phyloP scores from a whole-genome alignment of 768 basidiomycete genomes.

The Suillus brevipes region DNA sequence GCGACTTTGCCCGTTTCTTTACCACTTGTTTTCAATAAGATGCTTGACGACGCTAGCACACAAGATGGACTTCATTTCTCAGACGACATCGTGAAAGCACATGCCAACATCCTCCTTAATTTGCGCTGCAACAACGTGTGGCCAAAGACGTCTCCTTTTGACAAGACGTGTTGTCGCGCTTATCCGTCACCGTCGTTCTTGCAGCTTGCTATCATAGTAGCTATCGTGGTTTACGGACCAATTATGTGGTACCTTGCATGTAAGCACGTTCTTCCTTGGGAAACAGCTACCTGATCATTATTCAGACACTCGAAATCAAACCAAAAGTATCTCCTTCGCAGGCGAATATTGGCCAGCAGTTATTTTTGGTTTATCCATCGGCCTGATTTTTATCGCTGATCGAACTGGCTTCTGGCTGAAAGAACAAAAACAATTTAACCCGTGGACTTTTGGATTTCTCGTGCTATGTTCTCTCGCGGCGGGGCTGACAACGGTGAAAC shows the following conservation, averaged over 20 bases:
- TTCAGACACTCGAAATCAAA: slow-evolving; percentile 13
- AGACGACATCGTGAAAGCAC: slow-evolving; percentile 56
- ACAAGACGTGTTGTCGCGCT: slow-evolving; percentile 78
- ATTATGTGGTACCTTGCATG: slow-evolving; percentile 39
- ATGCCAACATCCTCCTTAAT: slow-evolving; percentile 80
- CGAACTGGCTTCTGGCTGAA: slow-evolving; percentile 87
- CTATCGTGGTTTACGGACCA: slow-evolving; percentile 54
- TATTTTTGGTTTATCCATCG: slow-evolving; percentile 64
- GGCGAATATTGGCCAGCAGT: slow-evolving; percentile 41
- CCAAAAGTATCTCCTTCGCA: slow-evolving; percentile 19
- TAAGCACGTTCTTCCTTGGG: slow-evolving; percentile 20
- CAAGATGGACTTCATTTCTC: slow-evolving; percentile 86
- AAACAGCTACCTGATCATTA: slow-evolving; percentile 15
- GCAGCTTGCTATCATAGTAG: slow-evolving; percentile 53
- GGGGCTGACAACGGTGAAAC: slow-evolving; percentile 67
- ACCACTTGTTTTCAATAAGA: slow-evolving; percentile 78
- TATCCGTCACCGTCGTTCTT: slow-evolving; percentile 67
- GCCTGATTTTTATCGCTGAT: slow-evolving; percentile 77
- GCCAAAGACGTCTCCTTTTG: slow-evolving; percentile 60
- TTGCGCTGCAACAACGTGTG: slow-evolving; percentile 75
- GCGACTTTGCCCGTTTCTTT: slow-evolving; percentile 48
- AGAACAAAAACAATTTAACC: slow-evolving; percentile 81
- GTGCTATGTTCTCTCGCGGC: slow-evolving; percentile 49
- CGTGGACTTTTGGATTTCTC: slow-evolving; percentile 67
- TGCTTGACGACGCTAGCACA: slow-evolving; percentile 74